A percentile compares a stretch with the other conserved stretches of the same genome.
phyloP scores from a whole-genome alignment of 192 early-diverging fungal genomes.

The Chytriomyces sp. region DNA sequence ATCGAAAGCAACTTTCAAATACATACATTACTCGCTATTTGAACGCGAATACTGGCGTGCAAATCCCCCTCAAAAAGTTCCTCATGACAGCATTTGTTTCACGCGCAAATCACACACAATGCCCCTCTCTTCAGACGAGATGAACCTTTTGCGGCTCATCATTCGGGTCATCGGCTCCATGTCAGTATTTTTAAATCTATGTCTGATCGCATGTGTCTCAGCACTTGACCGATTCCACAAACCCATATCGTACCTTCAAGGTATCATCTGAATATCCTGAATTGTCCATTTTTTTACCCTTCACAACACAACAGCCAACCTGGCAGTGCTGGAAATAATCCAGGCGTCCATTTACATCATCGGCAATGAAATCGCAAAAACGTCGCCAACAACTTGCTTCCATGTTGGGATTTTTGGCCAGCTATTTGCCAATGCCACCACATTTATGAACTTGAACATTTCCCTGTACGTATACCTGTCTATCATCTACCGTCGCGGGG shows the following conservation, averaged over 20 bases:
- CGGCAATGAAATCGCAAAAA: constrained; percentile 3
- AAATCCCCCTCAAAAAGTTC: no score
- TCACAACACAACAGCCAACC: not conserved
- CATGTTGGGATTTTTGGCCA: constrained; percentile 3
- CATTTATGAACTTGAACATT: not conserved
- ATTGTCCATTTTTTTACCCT: not conserved
- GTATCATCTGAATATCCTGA: not conserved
- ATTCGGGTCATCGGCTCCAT: not conserved
- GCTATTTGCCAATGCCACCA: not conserved
- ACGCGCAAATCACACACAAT: no score
- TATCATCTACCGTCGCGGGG: not conserved
- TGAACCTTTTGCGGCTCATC: not conserved
- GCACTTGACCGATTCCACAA: not conserved
- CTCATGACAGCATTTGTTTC: no score
- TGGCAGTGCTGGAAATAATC: not conserved
- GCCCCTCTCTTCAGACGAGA: no score
- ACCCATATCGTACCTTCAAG: not conserved
- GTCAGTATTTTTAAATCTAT: not conserved
- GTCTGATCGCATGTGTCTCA: not conserved
- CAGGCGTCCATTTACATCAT: not conserved
- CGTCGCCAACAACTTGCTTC: not conserved
- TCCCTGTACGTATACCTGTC: not conserved
- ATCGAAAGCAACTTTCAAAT: no score
- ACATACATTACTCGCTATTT: no score
- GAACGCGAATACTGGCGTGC: no score